Evolutionary conservation across 352 stramenopile species (phyloP).

Genomic region (Phytophthora cajani): DNA sequence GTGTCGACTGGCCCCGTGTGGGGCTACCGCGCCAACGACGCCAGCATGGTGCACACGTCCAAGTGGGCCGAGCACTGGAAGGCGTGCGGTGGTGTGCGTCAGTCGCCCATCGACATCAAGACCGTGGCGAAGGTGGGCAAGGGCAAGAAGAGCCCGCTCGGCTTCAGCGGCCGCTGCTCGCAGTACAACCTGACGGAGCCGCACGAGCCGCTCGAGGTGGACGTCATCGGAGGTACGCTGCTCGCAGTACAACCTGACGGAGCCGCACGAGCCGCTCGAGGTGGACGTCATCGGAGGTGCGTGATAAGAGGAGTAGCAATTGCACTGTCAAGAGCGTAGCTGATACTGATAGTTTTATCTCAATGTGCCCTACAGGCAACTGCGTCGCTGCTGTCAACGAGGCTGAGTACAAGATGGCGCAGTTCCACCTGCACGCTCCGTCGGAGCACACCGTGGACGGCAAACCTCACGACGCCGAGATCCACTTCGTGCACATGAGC

Average conservation of each 20-base stretch:
- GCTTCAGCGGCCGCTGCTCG: conserved; percentile 18
- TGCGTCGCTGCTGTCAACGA: conserved; percentile 15
- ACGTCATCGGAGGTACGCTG: conserved; percentile 31
- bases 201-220: conserved; percentile 19
- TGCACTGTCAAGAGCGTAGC: too few species aligned
- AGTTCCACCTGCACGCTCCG: conserved; percentile 55
- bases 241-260: conserved; percentile 28
- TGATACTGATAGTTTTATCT: too few species aligned
- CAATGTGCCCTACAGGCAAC: neutral
- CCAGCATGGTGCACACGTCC: conserved; percentile 19
- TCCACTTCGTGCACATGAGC: conserved; percentile 54
- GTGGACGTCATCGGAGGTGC: conserved; percentile 29
- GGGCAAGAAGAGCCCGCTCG: conserved; percentile 1
- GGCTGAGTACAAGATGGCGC: conserved; percentile 36
- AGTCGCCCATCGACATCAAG: conserved; percentile 48
- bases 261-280: conserved; percentile 25
- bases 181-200: conserved; percentile 34
- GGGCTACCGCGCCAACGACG: conserved; percentile 30
- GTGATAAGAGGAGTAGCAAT: neutral
- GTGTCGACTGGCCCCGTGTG: conserved; percentile 11
- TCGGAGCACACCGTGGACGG: conserved; percentile 55
- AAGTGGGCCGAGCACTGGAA: conserved; percentile 33
- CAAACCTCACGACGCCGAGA: conserved; percentile 39
- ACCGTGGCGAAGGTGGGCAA: neutral
- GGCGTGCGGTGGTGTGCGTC: conserved; percentile 25